Evolutionary conservation across 805 yeast genomes (phyloP), one percentile per base, ranked within the genome.

Genomic region (Spathaspora gorwiae): DNA sequence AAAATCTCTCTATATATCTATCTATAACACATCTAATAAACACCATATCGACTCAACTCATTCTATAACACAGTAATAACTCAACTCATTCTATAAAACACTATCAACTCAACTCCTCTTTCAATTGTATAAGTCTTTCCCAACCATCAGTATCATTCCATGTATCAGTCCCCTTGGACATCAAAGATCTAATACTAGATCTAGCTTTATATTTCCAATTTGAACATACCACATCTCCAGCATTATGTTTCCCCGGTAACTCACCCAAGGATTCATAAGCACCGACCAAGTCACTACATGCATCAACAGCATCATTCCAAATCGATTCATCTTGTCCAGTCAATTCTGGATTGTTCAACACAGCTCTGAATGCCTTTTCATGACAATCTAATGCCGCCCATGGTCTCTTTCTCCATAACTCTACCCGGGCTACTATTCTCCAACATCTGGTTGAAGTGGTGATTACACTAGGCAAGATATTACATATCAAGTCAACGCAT

Each of bases 191-290:
- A 15, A 90, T 75, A 1, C 87, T 71, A 12, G 86, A 75, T 50
- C 83, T 76, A 1, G 95, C 83, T 61, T 89, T 89, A 66, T 84
- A 87, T 58, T 80, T 85, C 97, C 97, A 90, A 59, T 90, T 96
- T 57, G 83, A 81, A 62, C 97, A 90, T 8, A 90, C 95, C n/a
- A 84, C 53, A 60, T 86, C 88, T 15, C 84, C 95, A 2, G 88
- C 90, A 24, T 84, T 85, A 56, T 83, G 77, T 55, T 80, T 83
- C 7, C 95, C 95, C 9, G 87, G 85, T 53, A 80, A 63, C 47
- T 85, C 94, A n/a, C 98, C 98, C 30, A 87, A 73, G 3, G 87
- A 83, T 57, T 84, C 90, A 61, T 90, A 92, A 1, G 96, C 92
- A 35, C 94, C 86, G 2, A 86, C 82, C 45, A 92, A 71, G 49